These are phyloP conservation scores for Candida sp. DNA, from an alignment of 1,139 yeast species.

Conservation along the genomic window DNA sequence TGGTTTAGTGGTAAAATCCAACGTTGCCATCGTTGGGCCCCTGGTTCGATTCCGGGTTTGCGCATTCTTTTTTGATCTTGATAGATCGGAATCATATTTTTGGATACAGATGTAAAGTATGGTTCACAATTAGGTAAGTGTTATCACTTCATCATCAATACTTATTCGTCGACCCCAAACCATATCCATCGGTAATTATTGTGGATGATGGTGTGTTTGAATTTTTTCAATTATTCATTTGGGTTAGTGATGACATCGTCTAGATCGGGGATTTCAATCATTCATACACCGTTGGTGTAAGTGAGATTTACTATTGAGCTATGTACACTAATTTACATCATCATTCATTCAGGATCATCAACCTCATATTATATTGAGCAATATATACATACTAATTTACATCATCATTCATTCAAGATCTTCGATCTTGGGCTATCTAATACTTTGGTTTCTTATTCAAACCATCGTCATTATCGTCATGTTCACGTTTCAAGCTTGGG, in stretches of 20 bases:
- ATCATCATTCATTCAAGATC: not conserved
- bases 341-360: not conserved
- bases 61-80: conserved; percentile 1
- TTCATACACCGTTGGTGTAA: too few species aligned
- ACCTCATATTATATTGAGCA: not conserved
- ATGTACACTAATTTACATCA: not conserved
- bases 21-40: conserved; percentile 4
- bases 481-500: conserved; percentile 25
- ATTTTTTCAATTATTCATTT: too few species aligned
- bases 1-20: conserved; percentile 4
- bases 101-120: too few species aligned
- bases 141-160: not conserved
- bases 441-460: conserved; percentile 10
- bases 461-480: conserved; percentile 10
- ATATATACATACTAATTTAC: not conserved
- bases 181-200: too few species aligned
- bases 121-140: not conserved
- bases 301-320: too few species aligned
- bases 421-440: conserved; percentile 1
- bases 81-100: too few species aligned
- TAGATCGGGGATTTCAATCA: too few species aligned
- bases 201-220: too few species aligned
- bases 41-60: conserved; percentile 4
- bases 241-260: too few species aligned
- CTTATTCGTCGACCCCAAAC: too few species aligned